Conservation (phyloP, 1,139 yeast genomes). For the Protomyces pachydermus region DNA sequence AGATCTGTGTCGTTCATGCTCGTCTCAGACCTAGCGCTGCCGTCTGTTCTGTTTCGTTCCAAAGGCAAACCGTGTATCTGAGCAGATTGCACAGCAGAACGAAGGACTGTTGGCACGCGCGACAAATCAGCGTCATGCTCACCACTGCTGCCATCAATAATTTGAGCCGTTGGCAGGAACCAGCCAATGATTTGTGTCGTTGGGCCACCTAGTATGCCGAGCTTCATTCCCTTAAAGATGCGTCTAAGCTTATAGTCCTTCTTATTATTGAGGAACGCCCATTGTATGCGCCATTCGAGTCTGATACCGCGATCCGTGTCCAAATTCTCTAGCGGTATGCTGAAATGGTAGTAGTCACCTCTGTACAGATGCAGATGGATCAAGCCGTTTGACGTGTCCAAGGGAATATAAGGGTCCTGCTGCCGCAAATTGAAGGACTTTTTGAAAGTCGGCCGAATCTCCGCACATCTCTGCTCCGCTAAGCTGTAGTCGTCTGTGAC, state of each 20-base stretch:
- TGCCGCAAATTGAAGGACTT: not conserved
- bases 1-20: not conserved
- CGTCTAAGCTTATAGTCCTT: not conserved
- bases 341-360: not conserved
- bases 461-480: not conserved
- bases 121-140: not conserved
- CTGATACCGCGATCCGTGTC: not conserved
- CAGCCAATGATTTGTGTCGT: not conserved
- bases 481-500: not conserved
- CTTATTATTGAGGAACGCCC: not conserved
- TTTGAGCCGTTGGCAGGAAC: not conserved
- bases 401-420: not conserved
- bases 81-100: not conserved
- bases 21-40: not conserved
- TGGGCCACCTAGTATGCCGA: not conserved
- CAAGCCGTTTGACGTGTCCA: not conserved
- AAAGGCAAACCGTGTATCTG: not conserved
- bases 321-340: not conserved
- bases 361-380: not conserved
- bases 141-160: not conserved
- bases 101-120: not conserved
- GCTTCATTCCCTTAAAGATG: not conserved
- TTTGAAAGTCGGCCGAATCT: not conserved
- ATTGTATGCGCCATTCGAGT: not conserved
- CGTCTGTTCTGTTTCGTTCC: not conserved